Base-by-base conservation (phyloP, 2,329 filamentous ascomycete genomes). In the Sarocladium brachiariae region DNA sequence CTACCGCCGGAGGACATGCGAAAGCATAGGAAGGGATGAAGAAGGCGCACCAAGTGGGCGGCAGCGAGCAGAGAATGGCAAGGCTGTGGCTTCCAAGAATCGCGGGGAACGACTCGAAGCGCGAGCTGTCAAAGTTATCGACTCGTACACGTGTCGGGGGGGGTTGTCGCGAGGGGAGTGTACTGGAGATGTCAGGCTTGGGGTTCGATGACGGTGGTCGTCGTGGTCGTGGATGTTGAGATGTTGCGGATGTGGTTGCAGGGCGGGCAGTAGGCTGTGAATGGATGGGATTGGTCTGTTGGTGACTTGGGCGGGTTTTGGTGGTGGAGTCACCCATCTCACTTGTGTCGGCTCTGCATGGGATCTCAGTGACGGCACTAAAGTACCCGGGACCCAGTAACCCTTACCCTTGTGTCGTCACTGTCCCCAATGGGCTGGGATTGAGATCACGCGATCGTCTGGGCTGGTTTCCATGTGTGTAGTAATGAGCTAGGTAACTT, bases 21-120 rank as follows among this genome's bases (percentile, higher is more conserved):
- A 65, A 61, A 63, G 64, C 69, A 71, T 72, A 60, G 55, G 54
- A 49, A 49, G 49, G 52, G 54, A 55, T 27, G 52, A 33, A 21
- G 43, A 43, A 51, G 25, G 47, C 51, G 47, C 48, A 47, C 47
- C 39, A 35, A 34, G 51, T 24, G 41, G 33, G 37, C 51, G 49
- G 45, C 43, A 46, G 39, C 46, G 38, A 16, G 19, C n/a, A 21
- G 24, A 24, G 31, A 23, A 18, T 46, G 37, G 52, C 34, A 51
- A 38, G 48, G 50, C 21, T 23, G 23, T 24, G 31, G 43, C 35
- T 47, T 24, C n/a, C 30, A 11, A 4, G 50, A 14, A 25, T 10
- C 19, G 19, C 21, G 14, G 13, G 23, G 19, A 10, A 14, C n/a
- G 27, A 3, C 50, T 37, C 31, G 30, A 11, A 16, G 19, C n/a